A percentile compares a stretch with the other conserved stretches of the same genome.
phyloP scores from a whole-genome alignment of 345 rosid genomes.

The Corchorus olitorius region DNA sequence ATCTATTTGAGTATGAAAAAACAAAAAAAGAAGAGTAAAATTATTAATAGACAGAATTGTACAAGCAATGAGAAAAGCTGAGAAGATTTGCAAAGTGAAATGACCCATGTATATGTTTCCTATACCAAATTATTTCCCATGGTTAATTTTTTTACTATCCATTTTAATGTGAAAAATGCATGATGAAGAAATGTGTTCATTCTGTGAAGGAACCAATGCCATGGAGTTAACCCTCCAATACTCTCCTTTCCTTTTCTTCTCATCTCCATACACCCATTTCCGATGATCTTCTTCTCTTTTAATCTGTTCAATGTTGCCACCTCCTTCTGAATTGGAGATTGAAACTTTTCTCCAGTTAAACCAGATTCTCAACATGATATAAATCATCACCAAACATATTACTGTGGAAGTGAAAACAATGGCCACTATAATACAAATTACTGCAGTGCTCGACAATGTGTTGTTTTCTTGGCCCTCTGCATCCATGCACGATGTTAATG shows the following conservation, averaged over 20 bases:
- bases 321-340: constrained; percentile 39
- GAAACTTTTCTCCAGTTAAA: constrained; percentile 55
- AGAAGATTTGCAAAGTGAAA: not conserved
- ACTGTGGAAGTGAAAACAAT: constrained; percentile 61
- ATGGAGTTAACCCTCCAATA: constrained; percentile 48
- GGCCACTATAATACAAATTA: constrained; percentile 44
- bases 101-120: not conserved
- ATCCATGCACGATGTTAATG: constrained; percentile 46
- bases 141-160: constrained; percentile 29
- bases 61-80: constrained; percentile 6
- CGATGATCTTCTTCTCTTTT: constrained; percentile 38
- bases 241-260: constrained; percentile 40
- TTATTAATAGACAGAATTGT: not conserved
- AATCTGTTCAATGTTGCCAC: constrained; percentile 27
- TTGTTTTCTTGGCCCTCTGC: constrained; percentile 27
- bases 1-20: not conserved
- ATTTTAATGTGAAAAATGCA: constrained; percentile 46
- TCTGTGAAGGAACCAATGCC: constrained; percentile 35
- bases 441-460: constrained; percentile 46
- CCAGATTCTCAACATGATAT: constrained; percentile 71
- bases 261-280: constrained; percentile 39
- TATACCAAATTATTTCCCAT: constrained; percentile 24
- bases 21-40: not conserved
- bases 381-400: constrained; percentile 62
- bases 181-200: constrained; percentile 30